Evolutionary conservation across 2,329 filamentous ascomycete species (phyloP).

Genomic region (Periglandula ipomoeae): DNA sequence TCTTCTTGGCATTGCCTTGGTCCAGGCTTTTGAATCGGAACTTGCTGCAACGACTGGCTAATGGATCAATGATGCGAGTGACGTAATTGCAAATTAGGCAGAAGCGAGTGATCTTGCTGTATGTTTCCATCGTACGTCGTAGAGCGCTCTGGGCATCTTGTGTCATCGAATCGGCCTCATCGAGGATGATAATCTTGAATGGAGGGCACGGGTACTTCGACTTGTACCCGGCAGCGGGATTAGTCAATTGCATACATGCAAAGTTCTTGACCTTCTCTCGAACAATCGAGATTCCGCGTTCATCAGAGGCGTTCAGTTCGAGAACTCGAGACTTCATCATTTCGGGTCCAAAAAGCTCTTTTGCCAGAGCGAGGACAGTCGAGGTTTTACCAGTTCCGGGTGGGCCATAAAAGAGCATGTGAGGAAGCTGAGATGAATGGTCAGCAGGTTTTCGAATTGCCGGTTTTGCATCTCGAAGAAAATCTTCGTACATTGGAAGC

Average conservation of each 20-base stretch:
- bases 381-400: constrained; percentile 97
- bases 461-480: neutral
- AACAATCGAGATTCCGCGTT: constrained; percentile 94
- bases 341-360: constrained; percentile 93
- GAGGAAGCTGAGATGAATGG: constrained; percentile 54
- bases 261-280: constrained; percentile 98
- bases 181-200: constrained; percentile 97
- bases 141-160: constrained; percentile 94
- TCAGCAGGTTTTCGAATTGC: neutral
- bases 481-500: constrained; percentile 67
- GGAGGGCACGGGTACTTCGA: constrained; percentile 82
- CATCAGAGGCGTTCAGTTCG: constrained; percentile 97
- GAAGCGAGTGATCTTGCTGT: constrained; percentile 91
- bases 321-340: constrained; percentile 91
- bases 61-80: constrained; percentile 91
- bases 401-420: constrained; percentile 99
- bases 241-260: constrained; percentile 86
- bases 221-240: constrained; percentile 61
- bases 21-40: constrained; percentile 97
- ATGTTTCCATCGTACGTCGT: constrained; percentile 95
- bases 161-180: constrained; percentile 98
- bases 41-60: constrained; percentile 89
- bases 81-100: constrained; percentile 99
- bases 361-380: constrained; percentile 91
- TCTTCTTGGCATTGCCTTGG: constrained; percentile 68